These are phyloP conservation scores for Didymella segeticola DNA, from an alignment of 2,329 filamentous ascomycete species.

Conservation along the genomic window DNA sequence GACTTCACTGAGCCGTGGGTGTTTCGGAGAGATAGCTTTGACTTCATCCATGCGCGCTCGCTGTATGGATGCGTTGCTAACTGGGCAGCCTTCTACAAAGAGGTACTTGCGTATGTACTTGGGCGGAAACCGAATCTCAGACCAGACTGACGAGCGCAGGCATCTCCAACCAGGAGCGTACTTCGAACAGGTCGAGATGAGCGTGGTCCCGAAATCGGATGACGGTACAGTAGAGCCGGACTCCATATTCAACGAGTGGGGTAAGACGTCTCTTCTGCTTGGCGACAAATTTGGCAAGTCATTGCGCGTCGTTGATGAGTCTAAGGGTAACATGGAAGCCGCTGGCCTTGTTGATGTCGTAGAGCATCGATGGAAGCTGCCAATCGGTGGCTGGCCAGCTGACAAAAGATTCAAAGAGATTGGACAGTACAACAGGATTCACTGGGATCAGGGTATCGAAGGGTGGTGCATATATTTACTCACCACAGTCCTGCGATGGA, in stretches of 20 bases:
- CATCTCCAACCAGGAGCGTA: conserved; percentile 42
- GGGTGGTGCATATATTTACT: conserved; percentile 35
- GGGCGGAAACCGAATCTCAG: background rate
- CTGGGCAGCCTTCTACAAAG: conserved; percentile 31
- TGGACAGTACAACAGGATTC: conserved; percentile 45
- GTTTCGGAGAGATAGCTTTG: conserved; percentile 31
- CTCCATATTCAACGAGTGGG: conserved; percentile 35
- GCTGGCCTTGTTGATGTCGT: conserved; percentile 62
- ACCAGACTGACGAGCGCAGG: conserved; percentile 7
- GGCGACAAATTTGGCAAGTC: conserved; percentile 45
- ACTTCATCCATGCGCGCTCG: conserved; percentile 30
- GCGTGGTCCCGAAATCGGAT: conserved; percentile 31
- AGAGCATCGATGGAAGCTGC: conserved; percentile 52
- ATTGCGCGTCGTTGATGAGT: conserved; percentile 45
- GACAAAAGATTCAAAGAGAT: conserved; percentile 59
- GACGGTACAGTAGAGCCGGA: conserved; percentile 34
- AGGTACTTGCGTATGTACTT: conserved; percentile 29
- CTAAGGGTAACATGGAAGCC: conserved; percentile 55
- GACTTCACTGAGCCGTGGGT: conserved; percentile 43
- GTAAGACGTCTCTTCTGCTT: conserved; percentile 32
- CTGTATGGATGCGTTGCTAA: conserved; percentile 30
- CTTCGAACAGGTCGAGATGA: conserved; percentile 37
- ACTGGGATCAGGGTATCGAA: conserved; percentile 39
- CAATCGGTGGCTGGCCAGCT: conserved; percentile 33
- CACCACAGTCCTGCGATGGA: conserved; percentile 46